Percentiles rank a stretch among this genome's conserved stretches.
Evolutionary conservation across 2,329 filamentous ascomycete species (phyloP).

Genomic region (Colletotrichum acutatum): DNA sequence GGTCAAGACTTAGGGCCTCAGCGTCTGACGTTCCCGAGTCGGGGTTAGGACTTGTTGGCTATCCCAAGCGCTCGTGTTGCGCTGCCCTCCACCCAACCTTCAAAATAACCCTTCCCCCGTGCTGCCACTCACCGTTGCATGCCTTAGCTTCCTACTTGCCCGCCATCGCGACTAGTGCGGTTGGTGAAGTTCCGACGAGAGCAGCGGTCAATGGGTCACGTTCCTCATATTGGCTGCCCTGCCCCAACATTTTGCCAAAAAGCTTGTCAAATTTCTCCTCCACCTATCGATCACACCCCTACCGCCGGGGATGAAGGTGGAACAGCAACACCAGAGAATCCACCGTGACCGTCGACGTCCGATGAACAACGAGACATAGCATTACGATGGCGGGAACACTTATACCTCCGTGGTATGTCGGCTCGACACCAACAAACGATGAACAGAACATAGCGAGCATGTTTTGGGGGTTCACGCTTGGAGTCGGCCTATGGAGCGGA

Average conservation of each 20-base stretch:
- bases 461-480: conserved; percentile 50
- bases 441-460: conserved; percentile 50
- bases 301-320: conserved; percentile 4
- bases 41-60: neutral
- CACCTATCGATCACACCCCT: neutral
- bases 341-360: neutral
- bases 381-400: conserved; percentile 26
- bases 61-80: neutral
- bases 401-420: conserved; percentile 30
- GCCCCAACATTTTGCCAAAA: neutral
- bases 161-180: neutral
- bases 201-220: neutral
- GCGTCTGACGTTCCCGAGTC: conserved; percentile 9
- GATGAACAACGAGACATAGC: neutral
- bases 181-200: conserved; percentile 22
- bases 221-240: conserved; percentile 13
- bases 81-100: neutral
- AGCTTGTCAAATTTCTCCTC: neutral
- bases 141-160: neutral
- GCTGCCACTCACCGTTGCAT: neutral
- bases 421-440: conserved; percentile 24
- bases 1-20: neutral
- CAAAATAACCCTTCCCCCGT: conserved; percentile 8
- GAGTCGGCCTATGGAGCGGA: conserved; percentile 47
- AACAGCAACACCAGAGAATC: neutral